Evolutionary conservation across 352 stramenopile species (phyloP), one percentile per base, ranked within the genome.

Genomic region (Phytophthora pinifolia): DNA sequence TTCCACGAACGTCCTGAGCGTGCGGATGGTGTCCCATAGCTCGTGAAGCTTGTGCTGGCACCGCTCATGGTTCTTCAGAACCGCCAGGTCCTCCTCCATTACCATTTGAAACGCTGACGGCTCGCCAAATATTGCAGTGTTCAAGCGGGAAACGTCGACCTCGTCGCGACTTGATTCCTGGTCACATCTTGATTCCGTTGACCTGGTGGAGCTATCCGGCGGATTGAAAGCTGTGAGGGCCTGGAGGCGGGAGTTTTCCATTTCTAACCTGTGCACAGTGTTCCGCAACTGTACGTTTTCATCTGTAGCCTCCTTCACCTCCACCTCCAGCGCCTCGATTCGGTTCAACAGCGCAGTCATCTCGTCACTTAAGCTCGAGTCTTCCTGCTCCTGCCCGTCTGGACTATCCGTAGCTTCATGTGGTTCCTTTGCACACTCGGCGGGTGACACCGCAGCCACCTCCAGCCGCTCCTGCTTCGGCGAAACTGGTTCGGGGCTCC

Each of bases 31-130:
- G 51, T 78, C 65, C 79, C 78, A 88, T 9, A 92, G 57, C 42
- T 92, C 82, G 38, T 88, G 82, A 17, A 83, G 67, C 55, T 86
- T 85, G 42, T 68, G 61, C 31, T 89, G 72, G 22, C 79, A 89
- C 8, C 63, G 75, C 39, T 78, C 75, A 35, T 88, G 78, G 45
- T 62, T 55, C 32, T 61, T 62, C 27, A 77, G 34, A n/a, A 63
- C 44, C 20, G 20, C 14, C 17, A 72, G 17, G 15, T 65, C 57
- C 31, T 71, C 35, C 22, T 65, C 39, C 59, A 71, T 70, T 14
- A 65, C 46, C 30, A 62, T 44, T 48, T 66, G 46, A 56, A 73
- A 64, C n/a, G 45, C 29, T 35, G 65, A 64, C 9, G 60, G 35
- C 6, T 51, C 25, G 31, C 55, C 63, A 66, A 60, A 57, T 48